A percentile compares a stretch with the other conserved stretches of the same genome.
Conservation (phyloP, 768 basidiomycete species). For the Collybiopsis confluens region DNA sequence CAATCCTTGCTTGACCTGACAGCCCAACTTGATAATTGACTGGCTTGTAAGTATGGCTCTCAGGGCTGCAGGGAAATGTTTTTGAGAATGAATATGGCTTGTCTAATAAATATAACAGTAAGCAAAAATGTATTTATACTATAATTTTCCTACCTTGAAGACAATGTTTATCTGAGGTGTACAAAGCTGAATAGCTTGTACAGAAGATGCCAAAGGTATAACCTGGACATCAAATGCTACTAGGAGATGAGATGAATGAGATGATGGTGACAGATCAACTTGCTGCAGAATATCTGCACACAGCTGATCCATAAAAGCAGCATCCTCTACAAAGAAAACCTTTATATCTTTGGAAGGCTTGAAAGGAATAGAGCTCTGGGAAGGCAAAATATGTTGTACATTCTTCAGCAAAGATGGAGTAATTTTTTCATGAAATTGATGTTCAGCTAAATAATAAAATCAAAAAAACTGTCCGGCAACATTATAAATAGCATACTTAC, state of each 20-base stretch:
- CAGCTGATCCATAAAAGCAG: neutral
- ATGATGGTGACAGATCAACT: too few species aligned
- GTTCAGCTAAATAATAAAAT: constrained; percentile 8
- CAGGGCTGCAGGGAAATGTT: neutral
- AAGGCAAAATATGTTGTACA: constrained; percentile 13
- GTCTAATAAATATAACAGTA: too few species aligned
- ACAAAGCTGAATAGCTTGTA: too few species aligned
- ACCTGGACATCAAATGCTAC: neutral
- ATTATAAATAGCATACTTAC: constrained; percentile 7
- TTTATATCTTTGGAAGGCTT: neutral
- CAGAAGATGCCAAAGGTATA: neutral
- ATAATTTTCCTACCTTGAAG: too few species aligned
- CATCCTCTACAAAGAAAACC: neutral
- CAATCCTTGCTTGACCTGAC: too few species aligned
- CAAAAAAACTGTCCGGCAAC: neutral
- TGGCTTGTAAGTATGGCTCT: neutral
- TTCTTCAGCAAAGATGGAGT: constrained; percentile 9
- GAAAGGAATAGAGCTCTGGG: constrained; percentile 7
- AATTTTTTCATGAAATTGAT: constrained; percentile 11
- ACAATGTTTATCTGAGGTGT: too few species aligned
- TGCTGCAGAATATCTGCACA: constrained; percentile 1
- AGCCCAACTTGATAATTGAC: too few species aligned
- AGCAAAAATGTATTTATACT: too few species aligned
- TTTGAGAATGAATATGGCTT: neutral
- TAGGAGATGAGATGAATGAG: neutral